phyloP scores from a whole-genome alignment of 1,139 yeast species.

The Candida mesenterica region DNA sequence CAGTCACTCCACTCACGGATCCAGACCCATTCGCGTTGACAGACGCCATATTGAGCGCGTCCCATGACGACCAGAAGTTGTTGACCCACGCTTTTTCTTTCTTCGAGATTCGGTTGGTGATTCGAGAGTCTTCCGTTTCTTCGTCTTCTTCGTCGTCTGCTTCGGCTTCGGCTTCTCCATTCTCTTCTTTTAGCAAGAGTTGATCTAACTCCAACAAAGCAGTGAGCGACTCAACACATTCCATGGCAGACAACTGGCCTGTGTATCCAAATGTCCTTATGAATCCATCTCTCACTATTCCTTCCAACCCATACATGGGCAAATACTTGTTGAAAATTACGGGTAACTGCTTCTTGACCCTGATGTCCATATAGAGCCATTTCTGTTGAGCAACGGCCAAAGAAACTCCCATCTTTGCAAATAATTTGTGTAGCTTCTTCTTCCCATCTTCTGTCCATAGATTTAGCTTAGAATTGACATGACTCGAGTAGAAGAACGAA shows the following conservation, averaged over 20 bases:
- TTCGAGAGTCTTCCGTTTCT: constrained; percentile 36
- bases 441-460: constrained; percentile 93
- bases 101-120: constrained; percentile 43
- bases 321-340: constrained; percentile 67
- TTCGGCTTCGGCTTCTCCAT: constrained; percentile 10
- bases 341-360: constrained; percentile 71
- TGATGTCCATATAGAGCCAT: constrained; percentile 88
- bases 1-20: constrained; percentile 13
- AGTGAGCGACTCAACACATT: constrained; percentile 83
- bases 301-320: constrained; percentile 78
- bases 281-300: constrained; percentile 82
- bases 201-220: constrained; percentile 77
- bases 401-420: constrained; percentile 96
- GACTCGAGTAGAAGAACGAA: constrained; percentile 84
- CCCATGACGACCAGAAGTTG: constrained; percentile 96
- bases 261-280: constrained; percentile 82
- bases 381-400: constrained; percentile 84
- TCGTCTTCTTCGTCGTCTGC: constrained; percentile 22
- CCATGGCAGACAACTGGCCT: constrained; percentile 89
- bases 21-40: constrained; percentile 5
- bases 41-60: constrained; percentile 65
- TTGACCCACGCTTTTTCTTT: constrained; percentile 77
- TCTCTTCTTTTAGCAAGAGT: constrained; percentile 27
- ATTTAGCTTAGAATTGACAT: constrained; percentile 81
- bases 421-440: constrained; percentile 80